These are phyloP conservation scores for Ogataea haglerorum DNA, from an alignment of 805 yeast genomes.

Conservation along the genomic window DNA sequence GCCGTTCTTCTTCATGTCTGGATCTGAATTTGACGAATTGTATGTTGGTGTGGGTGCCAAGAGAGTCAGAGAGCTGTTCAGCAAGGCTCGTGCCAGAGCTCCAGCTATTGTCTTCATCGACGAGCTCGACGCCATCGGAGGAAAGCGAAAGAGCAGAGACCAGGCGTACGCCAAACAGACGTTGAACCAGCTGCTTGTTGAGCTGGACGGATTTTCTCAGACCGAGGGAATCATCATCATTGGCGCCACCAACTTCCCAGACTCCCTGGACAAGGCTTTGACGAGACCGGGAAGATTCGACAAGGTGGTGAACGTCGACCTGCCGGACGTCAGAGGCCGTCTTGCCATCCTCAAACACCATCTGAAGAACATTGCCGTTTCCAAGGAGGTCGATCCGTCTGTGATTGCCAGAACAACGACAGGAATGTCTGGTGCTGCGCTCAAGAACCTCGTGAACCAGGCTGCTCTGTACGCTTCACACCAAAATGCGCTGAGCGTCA, in stretches of 20 bases:
- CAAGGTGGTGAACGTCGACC: conserved; percentile 88
- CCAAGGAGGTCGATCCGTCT: conserved; percentile 82
- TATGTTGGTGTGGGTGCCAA: conserved; percentile 99
- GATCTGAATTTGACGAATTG: conserved; percentile 96
- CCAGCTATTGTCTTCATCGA: conserved; percentile 98
- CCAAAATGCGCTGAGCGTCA: conserved; percentile 83
- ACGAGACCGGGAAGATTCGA: conserved; percentile 99
- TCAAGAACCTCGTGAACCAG: conserved; percentile 92
- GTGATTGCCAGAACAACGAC: conserved; percentile 96
- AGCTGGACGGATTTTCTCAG: conserved; percentile 93
- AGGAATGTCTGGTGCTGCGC: conserved; percentile 97
- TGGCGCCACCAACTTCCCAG: conserved; percentile 99
- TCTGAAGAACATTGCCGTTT: conserved; percentile 83
- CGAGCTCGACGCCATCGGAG: conserved; percentile 98
- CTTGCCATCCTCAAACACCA: conserved; percentile 88
- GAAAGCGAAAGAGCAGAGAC: conserved; percentile 94
- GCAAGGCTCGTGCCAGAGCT: conserved; percentile 89
- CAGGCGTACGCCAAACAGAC: conserved; percentile 99
- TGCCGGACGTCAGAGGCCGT: conserved; percentile 98
- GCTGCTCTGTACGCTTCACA: conserved; percentile 98
- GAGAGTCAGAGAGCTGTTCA: conserved; percentile 89
- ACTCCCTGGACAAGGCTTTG: conserved; percentile 91
- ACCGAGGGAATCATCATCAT: conserved; percentile 90
- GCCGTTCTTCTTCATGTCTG: conserved; percentile 97
- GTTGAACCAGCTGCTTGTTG: conserved; percentile 90